These are phyloP conservation scores for Musa itinerans DNA, from an alignment of 176 grass and related monocot genomes.

Conservation along the genomic window DNA sequence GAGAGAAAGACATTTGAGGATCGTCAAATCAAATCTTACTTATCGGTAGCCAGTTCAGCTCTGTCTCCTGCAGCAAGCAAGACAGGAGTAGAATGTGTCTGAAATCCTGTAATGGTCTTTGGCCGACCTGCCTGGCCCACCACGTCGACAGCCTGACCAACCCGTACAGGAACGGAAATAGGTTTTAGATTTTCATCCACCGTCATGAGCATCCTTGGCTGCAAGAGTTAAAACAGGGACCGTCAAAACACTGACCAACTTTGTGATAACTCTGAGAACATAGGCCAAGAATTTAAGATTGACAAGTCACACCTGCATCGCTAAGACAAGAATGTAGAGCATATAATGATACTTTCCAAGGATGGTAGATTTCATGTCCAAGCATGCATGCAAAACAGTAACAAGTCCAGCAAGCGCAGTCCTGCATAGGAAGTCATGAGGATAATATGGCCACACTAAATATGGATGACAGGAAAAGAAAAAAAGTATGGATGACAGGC, in stretches of 20 bases:
- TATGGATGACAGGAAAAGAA: not conserved
- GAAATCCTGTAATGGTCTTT: constrained; percentile 93
- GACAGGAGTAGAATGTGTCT: constrained; percentile 92
- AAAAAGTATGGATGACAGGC: too few relatives aligned
- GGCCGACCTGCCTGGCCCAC: constrained; percentile 97
- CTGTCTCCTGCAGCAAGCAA: constrained; percentile 90
- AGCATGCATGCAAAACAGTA: constrained; percentile 73
- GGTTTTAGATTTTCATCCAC: constrained; percentile 94
- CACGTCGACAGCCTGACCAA: constrained; percentile 96
- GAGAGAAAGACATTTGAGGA: not conserved
- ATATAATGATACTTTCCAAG: constrained; percentile 95
- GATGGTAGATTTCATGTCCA: constrained; percentile 91
- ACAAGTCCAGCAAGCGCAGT: constrained; percentile 91
- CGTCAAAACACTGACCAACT: not conserved
- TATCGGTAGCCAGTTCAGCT: constrained; percentile 87
- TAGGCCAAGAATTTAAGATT: not conserved
- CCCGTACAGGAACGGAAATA: constrained; percentile 72
- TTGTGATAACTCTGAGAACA: not conserved
- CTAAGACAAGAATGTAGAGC: constrained; percentile 75
- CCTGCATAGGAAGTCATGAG: constrained; percentile 24
- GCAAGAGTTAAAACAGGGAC: constrained; percentile 13
- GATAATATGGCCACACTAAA: not conserved
- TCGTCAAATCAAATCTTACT: constrained; percentile 31
- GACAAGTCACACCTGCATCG: constrained; percentile 68
- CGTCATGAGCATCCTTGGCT: constrained; percentile 97